Evolutionary conservation across 2,329 filamentous ascomycete genomes (phyloP).

Genomic region (Fusarium metavorans): DNA sequence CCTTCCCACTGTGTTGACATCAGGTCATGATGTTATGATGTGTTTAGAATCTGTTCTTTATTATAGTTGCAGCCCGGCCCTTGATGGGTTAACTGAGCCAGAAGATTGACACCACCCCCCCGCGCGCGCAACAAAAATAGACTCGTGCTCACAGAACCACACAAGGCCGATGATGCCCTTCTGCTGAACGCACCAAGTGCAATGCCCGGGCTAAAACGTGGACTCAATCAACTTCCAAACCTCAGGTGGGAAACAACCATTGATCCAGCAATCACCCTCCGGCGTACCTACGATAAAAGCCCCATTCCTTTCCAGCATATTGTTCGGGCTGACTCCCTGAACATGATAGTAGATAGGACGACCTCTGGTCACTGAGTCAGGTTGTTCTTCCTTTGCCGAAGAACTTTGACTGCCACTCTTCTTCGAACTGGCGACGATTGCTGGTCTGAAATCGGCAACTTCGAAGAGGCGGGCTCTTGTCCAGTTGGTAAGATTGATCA

Average conservation of each 20-base stretch:
- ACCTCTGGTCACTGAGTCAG: neutral
- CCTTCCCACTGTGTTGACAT: no score
- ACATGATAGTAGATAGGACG: conserved; percentile 19
- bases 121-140: no score
- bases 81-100: no score
- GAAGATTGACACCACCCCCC: no score
- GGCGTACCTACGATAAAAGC: neutral
- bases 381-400: neutral
- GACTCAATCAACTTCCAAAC: conserved; percentile 22
- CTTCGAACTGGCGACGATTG: neutral
- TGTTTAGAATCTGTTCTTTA: no score
- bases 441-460: conserved; percentile 1
- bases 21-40: no score
- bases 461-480: neutral
- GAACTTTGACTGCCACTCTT: neutral
- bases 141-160: no score
- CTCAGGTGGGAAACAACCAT: conserved; percentile 6
- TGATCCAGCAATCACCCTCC: conserved; percentile 11
- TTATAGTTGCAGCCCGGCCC: no score
- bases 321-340: conserved; percentile 5
- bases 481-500: conserved; percentile 1
- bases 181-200: neutral
- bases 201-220: neutral
- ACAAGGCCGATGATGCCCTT: no score
- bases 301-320: conserved; percentile 9